Evolutionary conservation across 2,329 filamentous ascomycete genomes (phyloP).

Genomic region (Aureobasidium melanogenum): DNA sequence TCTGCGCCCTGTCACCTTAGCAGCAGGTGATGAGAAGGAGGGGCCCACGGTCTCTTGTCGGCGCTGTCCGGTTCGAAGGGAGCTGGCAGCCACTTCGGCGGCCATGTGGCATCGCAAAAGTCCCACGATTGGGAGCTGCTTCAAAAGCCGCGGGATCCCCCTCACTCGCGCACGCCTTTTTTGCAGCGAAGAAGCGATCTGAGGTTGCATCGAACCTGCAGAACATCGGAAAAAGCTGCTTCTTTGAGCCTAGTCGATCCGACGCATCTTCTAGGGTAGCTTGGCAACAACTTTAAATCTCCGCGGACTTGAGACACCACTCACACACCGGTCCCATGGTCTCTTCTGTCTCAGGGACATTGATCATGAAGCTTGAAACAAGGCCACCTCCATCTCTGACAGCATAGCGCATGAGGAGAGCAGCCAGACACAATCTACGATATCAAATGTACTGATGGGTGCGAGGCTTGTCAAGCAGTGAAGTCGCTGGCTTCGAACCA

Average conservation of each 20-base stretch:
- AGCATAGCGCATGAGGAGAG: not conserved
- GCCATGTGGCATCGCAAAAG: not conserved
- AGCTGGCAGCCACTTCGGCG: not conserved
- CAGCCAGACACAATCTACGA: not conserved
- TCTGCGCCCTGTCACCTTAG: constrained; percentile 3
- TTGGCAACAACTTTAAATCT: constrained; percentile 12
- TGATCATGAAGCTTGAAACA: not conserved
- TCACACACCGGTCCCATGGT: not conserved
- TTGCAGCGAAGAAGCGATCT: not conserved
- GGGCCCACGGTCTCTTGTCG: constrained; percentile 3
- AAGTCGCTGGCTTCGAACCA: not conserved
- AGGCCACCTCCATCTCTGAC: not conserved
- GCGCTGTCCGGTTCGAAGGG: not conserved
- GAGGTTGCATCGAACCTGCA: constrained; percentile 6
- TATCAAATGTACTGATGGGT: no score
- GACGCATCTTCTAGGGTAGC: not conserved
- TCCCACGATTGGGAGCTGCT: not conserved
- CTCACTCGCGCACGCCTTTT: not conserved
- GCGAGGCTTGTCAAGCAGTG: no score
- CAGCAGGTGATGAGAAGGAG: not conserved
- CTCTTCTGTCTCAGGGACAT: not conserved
- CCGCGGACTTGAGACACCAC: constrained; percentile 5
- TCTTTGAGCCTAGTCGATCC: not conserved
- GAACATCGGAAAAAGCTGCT: constrained; percentile 3
- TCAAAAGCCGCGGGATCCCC: constrained; percentile 1